These are phyloP conservation scores for Pichia sp. DNA, from an alignment of 1,139 yeast genomes.

Conservation along the genomic window DNA sequence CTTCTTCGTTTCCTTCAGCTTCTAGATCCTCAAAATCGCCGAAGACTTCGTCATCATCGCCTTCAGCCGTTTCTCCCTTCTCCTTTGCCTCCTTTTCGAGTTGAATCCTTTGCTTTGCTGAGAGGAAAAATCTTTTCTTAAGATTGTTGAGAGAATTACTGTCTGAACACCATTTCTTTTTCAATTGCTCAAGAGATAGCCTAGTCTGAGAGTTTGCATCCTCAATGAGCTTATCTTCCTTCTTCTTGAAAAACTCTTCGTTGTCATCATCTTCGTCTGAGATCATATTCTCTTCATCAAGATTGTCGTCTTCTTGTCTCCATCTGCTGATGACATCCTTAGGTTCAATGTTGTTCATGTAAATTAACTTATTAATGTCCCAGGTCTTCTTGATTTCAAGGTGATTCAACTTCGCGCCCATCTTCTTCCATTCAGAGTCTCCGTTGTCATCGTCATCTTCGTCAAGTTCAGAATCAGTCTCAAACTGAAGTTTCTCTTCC, in stretches of 20 bases:
- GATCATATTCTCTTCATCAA: slow-evolving; percentile 25
- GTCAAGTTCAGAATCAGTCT: slow-evolving; percentile 37
- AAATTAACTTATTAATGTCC: slow-evolving; percentile 77
- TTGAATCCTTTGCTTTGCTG: slow-evolving; percentile 45
- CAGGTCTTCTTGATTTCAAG: slow-evolving; percentile 44
- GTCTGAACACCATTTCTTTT: slow-evolving; percentile 40
- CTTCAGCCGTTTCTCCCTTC: slow-evolving; percentile 28
- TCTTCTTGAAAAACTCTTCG: slow-evolving; percentile 64
- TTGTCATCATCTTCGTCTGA: slow-evolving; percentile 39
- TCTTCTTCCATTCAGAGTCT: slow-evolving; percentile 25
- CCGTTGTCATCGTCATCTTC: slow-evolving; percentile 24
- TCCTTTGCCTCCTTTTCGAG: slow-evolving; percentile 21
- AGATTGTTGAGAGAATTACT: slow-evolving; percentile 40
- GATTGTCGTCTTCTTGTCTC: slow-evolving; percentile 41
- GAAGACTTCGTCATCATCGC: slow-evolving; percentile 34
- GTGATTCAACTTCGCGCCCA: slow-evolving; percentile 33
- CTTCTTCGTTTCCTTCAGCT: slow-evolving; percentile 19
- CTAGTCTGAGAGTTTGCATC: slow-evolving; percentile 24
- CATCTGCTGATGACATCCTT: slow-evolving; percentile 70
- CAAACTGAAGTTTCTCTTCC: slow-evolving; percentile 32
- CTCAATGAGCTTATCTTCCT: slow-evolving; percentile 22
- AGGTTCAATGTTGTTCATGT: slow-evolving; percentile 71
- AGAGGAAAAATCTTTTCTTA: slow-evolving; percentile 56
- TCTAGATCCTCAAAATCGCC: slow-evolving; percentile 42
- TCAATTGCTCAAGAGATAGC: slow-evolving; percentile 39